Percentiles rank a stretch among this genome's conserved stretches.
Evolutionary conservation across 805 yeast genomes (phyloP).

Genomic region (Cyberlindnera euphorbiae): DNA sequence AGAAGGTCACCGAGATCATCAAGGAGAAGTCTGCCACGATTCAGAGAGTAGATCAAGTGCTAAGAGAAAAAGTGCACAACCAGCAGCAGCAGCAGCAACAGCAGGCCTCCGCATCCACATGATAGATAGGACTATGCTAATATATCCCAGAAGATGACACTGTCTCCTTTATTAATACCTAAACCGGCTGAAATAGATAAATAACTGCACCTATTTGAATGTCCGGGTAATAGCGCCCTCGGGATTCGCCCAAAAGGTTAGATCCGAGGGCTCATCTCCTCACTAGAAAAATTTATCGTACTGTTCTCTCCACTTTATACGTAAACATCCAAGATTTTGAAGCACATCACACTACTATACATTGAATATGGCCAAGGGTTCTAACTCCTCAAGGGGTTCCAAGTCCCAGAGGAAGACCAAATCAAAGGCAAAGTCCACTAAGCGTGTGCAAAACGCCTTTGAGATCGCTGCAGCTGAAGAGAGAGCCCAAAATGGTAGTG

Average conservation of each 20-base stretch:
- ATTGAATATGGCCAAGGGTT: too few species aligned
- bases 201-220: neutral
- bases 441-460: constrained; percentile 45
- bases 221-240: neutral
- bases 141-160: too few species aligned
- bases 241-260: too few species aligned
- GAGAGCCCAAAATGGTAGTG: constrained; percentile 15
- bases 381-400: neutral
- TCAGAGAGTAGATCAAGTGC: constrained; percentile 53
- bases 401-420: constrained; percentile 3
- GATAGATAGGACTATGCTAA: too few species aligned
- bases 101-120: too few species aligned
- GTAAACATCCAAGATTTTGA: too few species aligned
- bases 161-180: too few species aligned
- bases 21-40: constrained; percentile 66
- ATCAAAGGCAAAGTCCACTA: constrained; percentile 25
- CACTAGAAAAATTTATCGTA: neutral
- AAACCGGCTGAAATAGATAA: neutral
- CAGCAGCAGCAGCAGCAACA: constrained; percentile 11
- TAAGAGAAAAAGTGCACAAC: constrained; percentile 46
- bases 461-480: constrained; percentile 36
- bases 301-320: too few species aligned
- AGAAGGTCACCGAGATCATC: constrained; percentile 69
- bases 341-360: too few species aligned
- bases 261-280: constrained; percentile 1